Evolutionary conservation across 805 yeast genomes (phyloP).

Genomic region (Pichia nanzhaoensis): DNA sequence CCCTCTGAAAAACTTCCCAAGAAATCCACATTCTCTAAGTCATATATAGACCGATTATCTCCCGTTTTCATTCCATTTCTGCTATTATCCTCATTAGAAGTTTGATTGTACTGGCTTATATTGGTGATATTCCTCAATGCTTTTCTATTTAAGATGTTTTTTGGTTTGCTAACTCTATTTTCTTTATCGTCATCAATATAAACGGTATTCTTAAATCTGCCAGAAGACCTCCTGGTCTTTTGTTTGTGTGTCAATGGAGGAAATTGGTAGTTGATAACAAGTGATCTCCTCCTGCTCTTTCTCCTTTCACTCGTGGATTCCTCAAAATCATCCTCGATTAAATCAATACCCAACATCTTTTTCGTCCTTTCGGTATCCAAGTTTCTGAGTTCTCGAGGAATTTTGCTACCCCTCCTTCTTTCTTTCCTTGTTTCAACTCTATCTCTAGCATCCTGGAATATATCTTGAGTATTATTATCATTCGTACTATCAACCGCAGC

Average conservation of each 20-base stretch:
- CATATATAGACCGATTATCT: constrained; percentile 8
- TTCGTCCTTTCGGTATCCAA: constrained; percentile 26
- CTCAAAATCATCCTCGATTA: constrained; percentile 23
- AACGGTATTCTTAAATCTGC: constrained; percentile 20
- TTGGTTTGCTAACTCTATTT: constrained; percentile 6
- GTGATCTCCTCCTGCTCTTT: constrained; percentile 39
- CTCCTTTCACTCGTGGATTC: constrained; percentile 12
- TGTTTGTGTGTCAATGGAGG: constrained; percentile 63
- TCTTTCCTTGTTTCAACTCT: constrained; percentile 18
- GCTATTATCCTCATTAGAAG: background rate
- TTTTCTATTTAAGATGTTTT: background rate
- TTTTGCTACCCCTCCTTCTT: constrained; percentile 12
- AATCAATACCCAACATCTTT: constrained; percentile 14
- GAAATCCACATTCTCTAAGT: constrained; percentile 8
- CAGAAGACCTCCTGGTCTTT: constrained; percentile 64
- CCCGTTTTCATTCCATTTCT: background rate
- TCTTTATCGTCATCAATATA: constrained; percentile 15
- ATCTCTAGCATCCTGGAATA: too few species aligned
- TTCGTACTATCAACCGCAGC: background rate
- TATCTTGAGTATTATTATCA: background rate
- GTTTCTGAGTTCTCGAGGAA: constrained; percentile 34
- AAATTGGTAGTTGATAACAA: constrained; percentile 54
- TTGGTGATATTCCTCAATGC: constrained; percentile 9
- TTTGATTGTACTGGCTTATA: background rate
- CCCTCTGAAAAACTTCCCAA: background rate